These are phyloP conservation scores for Cadophora sp. DNA, from an alignment of 2,329 filamentous ascomycete species.

Conservation along the genomic window DNA sequence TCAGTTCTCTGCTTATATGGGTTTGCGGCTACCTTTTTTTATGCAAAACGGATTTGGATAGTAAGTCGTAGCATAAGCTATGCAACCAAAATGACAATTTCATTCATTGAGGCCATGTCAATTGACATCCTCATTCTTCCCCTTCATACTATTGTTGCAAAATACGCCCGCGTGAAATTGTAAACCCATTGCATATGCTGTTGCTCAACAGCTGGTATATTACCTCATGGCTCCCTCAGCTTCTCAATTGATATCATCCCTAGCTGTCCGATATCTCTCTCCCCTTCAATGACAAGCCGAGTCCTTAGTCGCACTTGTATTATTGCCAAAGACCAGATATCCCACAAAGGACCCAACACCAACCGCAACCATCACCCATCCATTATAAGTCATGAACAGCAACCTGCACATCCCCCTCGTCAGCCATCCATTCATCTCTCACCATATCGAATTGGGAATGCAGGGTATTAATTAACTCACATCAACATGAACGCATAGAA, in stretches of 20 bases:
- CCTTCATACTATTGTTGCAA: neutral
- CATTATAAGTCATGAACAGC: constrained; percentile 99
- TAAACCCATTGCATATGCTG: constrained; percentile 4
- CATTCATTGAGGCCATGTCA: constrained; percentile 1
- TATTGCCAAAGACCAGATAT: constrained; percentile 80
- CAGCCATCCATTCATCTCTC: constrained; percentile 23
- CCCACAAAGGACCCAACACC: constrained; percentile 88
- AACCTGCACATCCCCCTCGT: constrained; percentile 65
- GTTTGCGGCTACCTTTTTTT: neutral
- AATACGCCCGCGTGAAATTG: constrained; percentile 11
- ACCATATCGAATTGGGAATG: neutral
- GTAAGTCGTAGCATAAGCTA: constrained; percentile 19
- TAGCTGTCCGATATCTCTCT: neutral
- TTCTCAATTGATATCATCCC: neutral
- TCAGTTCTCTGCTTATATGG: constrained; percentile 7
- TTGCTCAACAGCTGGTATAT: constrained; percentile 3
- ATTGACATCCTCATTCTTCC: constrained; percentile 8
- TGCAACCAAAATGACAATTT: constrained; percentile 20
- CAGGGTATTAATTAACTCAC: constrained; percentile 62
- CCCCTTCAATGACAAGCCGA: constrained; percentile 80
- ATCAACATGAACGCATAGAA: constrained; percentile 99
- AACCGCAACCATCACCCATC: constrained; percentile 94
- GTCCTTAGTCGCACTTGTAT: constrained; percentile 76
- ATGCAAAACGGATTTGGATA: constrained; percentile 3
- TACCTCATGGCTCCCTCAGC: neutral